Evolutionary conservation across 805 yeast genomes (phyloP).

Genomic region (Metschnikowia kunwiensis): DNA sequence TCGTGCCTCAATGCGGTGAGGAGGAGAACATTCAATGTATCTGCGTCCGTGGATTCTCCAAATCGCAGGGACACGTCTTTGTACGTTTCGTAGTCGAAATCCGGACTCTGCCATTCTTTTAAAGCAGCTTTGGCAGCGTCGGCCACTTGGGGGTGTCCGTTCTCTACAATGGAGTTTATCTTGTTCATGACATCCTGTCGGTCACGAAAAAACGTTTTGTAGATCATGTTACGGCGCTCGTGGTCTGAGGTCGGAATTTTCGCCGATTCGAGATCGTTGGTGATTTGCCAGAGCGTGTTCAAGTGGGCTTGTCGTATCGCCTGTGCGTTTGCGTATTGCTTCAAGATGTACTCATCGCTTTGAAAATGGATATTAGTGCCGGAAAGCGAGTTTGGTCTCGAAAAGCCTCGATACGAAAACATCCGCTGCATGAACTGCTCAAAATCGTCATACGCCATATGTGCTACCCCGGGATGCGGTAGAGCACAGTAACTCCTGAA

Average conservation of each 20-base stretch:
- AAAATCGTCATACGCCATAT: slow-evolving; percentile 26
- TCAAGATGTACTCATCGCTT: slow-evolving; percentile 5
- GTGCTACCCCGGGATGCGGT: slow-evolving; percentile 26
- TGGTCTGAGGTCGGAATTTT: slow-evolving; percentile 27
- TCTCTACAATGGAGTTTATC: slow-evolving; percentile 6
- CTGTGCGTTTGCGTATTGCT: slow-evolving; percentile 19
- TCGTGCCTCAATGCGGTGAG: slow-evolving; percentile 30
- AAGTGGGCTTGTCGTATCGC: slow-evolving; percentile 21
- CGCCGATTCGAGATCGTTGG: slow-evolving; percentile 27
- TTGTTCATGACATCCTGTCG: slow-evolving; percentile 20
- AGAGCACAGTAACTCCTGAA: slow-evolving; percentile 26
- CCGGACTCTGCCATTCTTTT: slow-evolving; percentile 2
- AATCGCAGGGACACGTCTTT: slow-evolving; percentile 18
- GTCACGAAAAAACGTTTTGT: slow-evolving; percentile 33
- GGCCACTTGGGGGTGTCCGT: neutral
- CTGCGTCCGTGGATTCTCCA: slow-evolving; percentile 12
- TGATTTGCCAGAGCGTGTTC: slow-evolving; percentile 21
- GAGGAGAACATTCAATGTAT: slow-evolving; percentile 26
- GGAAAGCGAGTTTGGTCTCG: slow-evolving; percentile 25
- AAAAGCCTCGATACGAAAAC: slow-evolving; percentile 23
- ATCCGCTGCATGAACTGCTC: slow-evolving; percentile 28
- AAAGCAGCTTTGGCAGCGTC: neutral
- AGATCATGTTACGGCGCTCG: slow-evolving; percentile 31
- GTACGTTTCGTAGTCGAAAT: slow-evolving; percentile 24
- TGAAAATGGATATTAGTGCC: slow-evolving; percentile 8